Conservation (phyloP, 164 flowering plant species). For the Nymphaea thermarum region DNA sequence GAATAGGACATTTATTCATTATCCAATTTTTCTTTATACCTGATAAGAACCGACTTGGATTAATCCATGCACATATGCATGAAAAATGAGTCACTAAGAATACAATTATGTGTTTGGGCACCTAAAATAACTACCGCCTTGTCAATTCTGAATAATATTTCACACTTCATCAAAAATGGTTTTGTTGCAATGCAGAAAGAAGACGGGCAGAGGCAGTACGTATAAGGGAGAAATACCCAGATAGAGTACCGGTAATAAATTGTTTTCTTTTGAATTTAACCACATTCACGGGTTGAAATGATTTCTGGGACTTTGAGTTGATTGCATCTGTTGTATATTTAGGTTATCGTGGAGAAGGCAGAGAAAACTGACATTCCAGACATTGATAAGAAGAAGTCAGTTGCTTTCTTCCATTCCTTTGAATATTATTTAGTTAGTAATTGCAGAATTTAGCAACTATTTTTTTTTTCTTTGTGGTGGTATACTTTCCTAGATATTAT, state of each 20-base stretch:
- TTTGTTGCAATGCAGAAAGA: conserved; percentile 32
- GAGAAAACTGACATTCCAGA: conserved; percentile 78
- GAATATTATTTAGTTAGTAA: too few relatives aligned
- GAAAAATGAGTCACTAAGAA: background rate
- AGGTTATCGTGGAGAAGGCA: conserved; percentile 88
- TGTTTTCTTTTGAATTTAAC: background rate
- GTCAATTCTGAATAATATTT: background rate
- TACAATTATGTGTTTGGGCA: too few relatives aligned
- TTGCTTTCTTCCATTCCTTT: background rate
- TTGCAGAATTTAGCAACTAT: too few relatives aligned
- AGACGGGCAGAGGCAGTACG: conserved; percentile 87
- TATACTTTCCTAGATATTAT: too few relatives aligned
- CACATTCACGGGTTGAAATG: background rate
- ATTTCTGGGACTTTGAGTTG: background rate
- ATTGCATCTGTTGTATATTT: background rate
- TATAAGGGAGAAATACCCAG: conserved; percentile 79
- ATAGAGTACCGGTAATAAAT: conserved; percentile 66
- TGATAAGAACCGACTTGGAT: too few relatives aligned
- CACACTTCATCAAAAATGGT: background rate
- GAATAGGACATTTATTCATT: too few relatives aligned
- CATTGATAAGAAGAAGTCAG: conserved; percentile 87
- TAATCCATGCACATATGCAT: too few relatives aligned
- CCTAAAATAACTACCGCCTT: too few relatives aligned
- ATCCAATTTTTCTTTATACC: too few relatives aligned
- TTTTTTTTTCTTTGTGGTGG: too few relatives aligned